Evolutionary conservation across 495 filamentous ascomycete species (phyloP).

Genomic region (Daldinia grandis): DNA sequence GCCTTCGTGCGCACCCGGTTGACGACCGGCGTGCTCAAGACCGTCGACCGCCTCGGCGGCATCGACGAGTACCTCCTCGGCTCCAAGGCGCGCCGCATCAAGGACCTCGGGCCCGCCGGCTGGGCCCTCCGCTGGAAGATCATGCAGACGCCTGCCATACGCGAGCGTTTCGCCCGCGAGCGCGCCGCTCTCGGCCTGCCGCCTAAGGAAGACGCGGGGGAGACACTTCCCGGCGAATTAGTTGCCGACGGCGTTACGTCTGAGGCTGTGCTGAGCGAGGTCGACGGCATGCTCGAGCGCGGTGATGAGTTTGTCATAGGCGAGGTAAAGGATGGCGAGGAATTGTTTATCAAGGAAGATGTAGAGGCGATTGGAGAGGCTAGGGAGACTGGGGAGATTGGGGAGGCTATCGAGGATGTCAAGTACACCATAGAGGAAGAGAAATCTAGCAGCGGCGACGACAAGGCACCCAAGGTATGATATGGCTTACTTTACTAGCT

Average conservation of each 20-base stretch:
- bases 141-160: constrained; percentile 75
- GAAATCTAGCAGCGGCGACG: constrained; percentile 1
- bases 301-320: constrained; percentile 55
- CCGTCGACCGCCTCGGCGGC: constrained; percentile 86
- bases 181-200: constrained; percentile 54
- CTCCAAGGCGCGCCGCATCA: constrained; percentile 73
- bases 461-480: constrained; percentile 8
- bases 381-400: constrained; percentile 24
- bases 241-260: constrained; percentile 42
- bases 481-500: neutral
- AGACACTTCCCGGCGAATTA: constrained; percentile 52
- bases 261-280: constrained; percentile 47
- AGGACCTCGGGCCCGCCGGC: constrained; percentile 84
- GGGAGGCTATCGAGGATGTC: constrained; percentile 1
- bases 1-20: constrained; percentile 75
- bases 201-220: constrained; percentile 26
- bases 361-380: constrained; percentile 39
- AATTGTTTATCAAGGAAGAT: constrained; percentile 35
- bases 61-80: constrained; percentile 90
- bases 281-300: constrained; percentile 49
- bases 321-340: constrained; percentile 43
- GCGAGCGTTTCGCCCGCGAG: constrained; percentile 65
- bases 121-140: constrained; percentile 88
- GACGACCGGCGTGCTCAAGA: constrained; percentile 79
- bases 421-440: constrained; percentile 8